Evolutionary conservation across 108 stramenopile genomes (phyloP).

Genomic region (Craspedostauros australis): DNA sequence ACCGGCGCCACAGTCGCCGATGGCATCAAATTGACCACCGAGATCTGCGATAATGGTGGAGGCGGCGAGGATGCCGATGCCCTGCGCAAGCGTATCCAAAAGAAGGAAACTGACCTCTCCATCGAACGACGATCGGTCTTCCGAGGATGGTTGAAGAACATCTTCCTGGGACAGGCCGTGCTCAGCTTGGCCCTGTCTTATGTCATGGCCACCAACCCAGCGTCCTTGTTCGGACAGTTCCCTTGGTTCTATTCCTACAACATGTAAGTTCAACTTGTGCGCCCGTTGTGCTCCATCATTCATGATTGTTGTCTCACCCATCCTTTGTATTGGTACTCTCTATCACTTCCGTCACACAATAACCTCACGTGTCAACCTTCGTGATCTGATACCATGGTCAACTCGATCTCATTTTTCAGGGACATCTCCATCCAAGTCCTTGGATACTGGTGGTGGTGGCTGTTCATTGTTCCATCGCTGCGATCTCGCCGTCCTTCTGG

Average conservation of each 20-base stretch:
- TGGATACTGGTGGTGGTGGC: slow-evolving; percentile 98
- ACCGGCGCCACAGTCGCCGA: slow-evolving; percentile 31
- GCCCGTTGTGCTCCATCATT: not conserved
- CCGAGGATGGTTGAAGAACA: slow-evolving; percentile 92
- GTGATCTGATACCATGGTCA: not conserved
- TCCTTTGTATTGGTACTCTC: not conserved
- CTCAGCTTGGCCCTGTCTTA: slow-evolving; percentile 73
- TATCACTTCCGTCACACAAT: no score
- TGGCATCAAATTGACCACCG: slow-evolving; percentile 26
- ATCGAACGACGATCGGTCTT: slow-evolving; percentile 90
- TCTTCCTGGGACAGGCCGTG: slow-evolving; percentile 89
- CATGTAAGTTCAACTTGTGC: slow-evolving; percentile 14
- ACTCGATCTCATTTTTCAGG: slow-evolving; percentile 32
- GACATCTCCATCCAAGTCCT: slow-evolving; percentile 85
- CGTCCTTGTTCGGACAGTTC: slow-evolving; percentile 56
- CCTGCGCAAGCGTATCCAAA: slow-evolving; percentile 65
- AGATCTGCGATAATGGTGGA: slow-evolving; percentile 55
- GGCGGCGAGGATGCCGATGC: slow-evolving; percentile 61
- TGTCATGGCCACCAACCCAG: slow-evolving; percentile 83
- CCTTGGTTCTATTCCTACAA: slow-evolving; percentile 58
- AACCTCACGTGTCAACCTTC: not conserved
- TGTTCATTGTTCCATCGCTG: slow-evolving; percentile 93
- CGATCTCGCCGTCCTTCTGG: slow-evolving; percentile 82
- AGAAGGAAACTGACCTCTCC: slow-evolving; percentile 77
- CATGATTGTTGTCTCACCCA: not conserved